Conservation (phyloP, 2,329 filamentous ascomycete species). For the Cladosporium velox region DNA sequence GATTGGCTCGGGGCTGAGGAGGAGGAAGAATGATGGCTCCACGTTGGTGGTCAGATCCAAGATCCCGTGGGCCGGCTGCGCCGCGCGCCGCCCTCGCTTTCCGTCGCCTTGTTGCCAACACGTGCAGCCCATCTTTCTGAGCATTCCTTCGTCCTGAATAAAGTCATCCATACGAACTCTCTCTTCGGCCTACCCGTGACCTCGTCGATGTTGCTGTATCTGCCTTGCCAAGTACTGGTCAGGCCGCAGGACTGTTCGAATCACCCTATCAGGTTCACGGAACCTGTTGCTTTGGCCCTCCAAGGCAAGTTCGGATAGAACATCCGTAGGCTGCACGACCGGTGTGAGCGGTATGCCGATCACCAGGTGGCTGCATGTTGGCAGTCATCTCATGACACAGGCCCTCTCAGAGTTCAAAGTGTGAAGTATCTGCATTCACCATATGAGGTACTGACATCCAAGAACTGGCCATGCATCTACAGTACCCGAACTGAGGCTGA, state of each 20-base stretch:
- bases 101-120: constrained; percentile 2
- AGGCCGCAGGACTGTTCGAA: not conserved
- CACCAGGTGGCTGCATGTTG: not conserved
- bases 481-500: not conserved
- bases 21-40: not conserved
- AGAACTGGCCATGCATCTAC: not conserved
- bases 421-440: not conserved
- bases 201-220: not conserved
- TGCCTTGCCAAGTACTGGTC: not conserved
- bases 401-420: not conserved
- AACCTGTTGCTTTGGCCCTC: not conserved
- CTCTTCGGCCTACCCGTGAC: not conserved
- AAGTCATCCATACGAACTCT: not conserved
- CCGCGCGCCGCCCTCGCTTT: constrained; percentile 12
- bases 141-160: not conserved
- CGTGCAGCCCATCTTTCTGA: not conserved
- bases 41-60: constrained; percentile 12
- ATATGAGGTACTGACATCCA: not conserved
- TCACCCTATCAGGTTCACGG: not conserved
- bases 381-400: not conserved
- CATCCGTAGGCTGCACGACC: not conserved
- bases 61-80: constrained; percentile 5
- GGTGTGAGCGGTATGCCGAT: not conserved
- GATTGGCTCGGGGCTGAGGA: constrained; percentile 2
- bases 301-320: not conserved